These are phyloP conservation scores for Fraxinus platypoda DNA, from an alignment of 305 asterid genomes.

Conservation along the genomic window DNA sequence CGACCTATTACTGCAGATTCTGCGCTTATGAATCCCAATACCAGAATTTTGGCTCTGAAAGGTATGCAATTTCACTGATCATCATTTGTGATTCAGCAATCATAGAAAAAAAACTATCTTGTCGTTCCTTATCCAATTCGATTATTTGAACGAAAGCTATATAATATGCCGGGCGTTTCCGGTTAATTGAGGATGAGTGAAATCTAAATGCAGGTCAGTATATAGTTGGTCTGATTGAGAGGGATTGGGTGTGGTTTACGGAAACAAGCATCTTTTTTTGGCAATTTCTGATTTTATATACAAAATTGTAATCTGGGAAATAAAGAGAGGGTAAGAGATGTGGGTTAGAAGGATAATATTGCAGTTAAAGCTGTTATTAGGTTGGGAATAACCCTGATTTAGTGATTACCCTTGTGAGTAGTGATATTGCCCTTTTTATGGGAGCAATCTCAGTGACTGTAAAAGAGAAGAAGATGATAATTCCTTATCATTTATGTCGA, in stretches of 20 bases:
- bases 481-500: not conserved
- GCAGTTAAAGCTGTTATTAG: constrained; percentile 5
- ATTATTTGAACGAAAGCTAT: not conserved
- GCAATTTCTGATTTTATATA: not conserved
- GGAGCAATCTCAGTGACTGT: not conserved
- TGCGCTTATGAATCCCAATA: constrained; percentile 95
- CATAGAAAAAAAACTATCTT: not conserved
- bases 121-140: not conserved
- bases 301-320: constrained; percentile 5
- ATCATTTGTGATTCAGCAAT: not conserved
- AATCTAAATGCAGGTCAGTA: not conserved
- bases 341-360: constrained; percentile 8
- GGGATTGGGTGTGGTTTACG: not conserved
- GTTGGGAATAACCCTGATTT: not conserved
- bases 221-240: constrained; percentile 1
- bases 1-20: constrained; percentile 99
- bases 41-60: constrained; percentile 65
- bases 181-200: constrained; percentile 14
- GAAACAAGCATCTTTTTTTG: not conserved
- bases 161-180: not conserved
- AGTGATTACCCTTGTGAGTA: not conserved
- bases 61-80: constrained; percentile 6
- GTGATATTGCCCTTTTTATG: not conserved
- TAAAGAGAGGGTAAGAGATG: not conserved
- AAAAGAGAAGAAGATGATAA: constrained; percentile 1